These are phyloP conservation scores for Solanum medicagineum DNA, from an alignment of 257 asterid species.

Conservation along the genomic window DNA sequence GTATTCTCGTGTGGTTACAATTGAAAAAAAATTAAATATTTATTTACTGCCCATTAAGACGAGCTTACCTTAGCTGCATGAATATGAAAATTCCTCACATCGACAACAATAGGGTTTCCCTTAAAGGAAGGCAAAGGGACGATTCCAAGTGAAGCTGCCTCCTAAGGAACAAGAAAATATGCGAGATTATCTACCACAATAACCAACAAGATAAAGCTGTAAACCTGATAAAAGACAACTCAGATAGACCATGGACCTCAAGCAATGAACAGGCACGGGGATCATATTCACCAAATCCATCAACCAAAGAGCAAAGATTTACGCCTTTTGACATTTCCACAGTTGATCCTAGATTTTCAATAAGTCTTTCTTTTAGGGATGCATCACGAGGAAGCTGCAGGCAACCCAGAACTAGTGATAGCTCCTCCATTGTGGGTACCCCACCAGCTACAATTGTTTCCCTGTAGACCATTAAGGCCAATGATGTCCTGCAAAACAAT, in stretches of 20 bases:
- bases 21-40: neutral
- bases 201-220: slow-evolving; percentile 10
- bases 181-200: neutral
- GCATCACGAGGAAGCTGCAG: slow-evolving; percentile 69
- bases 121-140: slow-evolving; percentile 51
- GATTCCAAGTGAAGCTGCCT: slow-evolving; percentile 86
- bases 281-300: slow-evolving; percentile 96
- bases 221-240: neutral
- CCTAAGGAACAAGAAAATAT: slow-evolving; percentile 34
- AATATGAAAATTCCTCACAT: slow-evolving; percentile 44
- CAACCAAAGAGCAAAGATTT: slow-evolving; percentile 55
- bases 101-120: slow-evolving; percentile 63
- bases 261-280: slow-evolving; percentile 86
- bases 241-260: slow-evolving; percentile 43
- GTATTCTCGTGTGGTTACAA: neutral
- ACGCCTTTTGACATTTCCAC: slow-evolving; percentile 32
- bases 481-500: slow-evolving; percentile 71
- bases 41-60: neutral
- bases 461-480: slow-evolving; percentile 81
- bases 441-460: slow-evolving; percentile 71
- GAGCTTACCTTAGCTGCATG: slow-evolving; percentile 69
- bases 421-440: slow-evolving; percentile 60
- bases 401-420: slow-evolving; percentile 83
- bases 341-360: slow-evolving; percentile 62
- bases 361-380: slow-evolving; percentile 51